These are phyloP conservation scores for Parmelia sp. DNA, from an alignment of 495 filamentous ascomycete species.

Conservation along the genomic window DNA sequence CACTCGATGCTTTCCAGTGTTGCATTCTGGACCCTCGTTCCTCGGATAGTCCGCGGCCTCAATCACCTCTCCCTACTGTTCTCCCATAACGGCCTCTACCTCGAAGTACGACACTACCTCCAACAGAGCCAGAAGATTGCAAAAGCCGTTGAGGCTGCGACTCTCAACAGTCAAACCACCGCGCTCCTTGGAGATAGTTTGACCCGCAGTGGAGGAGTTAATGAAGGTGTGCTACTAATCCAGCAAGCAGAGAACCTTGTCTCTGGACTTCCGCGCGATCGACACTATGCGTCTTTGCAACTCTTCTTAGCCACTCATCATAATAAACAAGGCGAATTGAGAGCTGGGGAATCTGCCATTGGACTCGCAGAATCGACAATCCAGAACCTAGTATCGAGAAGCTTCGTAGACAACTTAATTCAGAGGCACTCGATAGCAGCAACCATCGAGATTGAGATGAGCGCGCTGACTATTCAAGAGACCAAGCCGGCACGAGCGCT, in stretches of 20 bases:
- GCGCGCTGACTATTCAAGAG: conserved; percentile 12
- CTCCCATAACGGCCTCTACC: conserved; percentile 75
- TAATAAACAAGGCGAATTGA: not conserved
- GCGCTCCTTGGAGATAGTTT: conserved; percentile 9
- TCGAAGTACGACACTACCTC: conserved; percentile 83
- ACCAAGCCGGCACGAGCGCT: not conserved
- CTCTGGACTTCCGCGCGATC: conserved; percentile 9
- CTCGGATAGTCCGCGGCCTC: conserved; percentile 61
- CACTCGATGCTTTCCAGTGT: conserved; percentile 47
- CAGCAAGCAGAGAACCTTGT: conserved; percentile 8
- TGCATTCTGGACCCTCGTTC: conserved; percentile 74
- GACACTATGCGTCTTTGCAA: conserved; percentile 17
- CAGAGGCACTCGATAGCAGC: not conserved
- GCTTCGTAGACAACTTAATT: conserved; percentile 6
- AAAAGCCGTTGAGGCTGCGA: conserved; percentile 55
- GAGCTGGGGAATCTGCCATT: conserved; percentile 10
- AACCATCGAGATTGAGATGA: conserved; percentile 10
- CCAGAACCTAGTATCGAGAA: conserved; percentile 4
- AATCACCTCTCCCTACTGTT: conserved; percentile 68
- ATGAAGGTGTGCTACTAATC: conserved; percentile 2
- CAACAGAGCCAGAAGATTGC: conserved; percentile 80
- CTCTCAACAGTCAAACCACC: conserved; percentile 34
- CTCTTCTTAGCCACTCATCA: conserved; percentile 11
- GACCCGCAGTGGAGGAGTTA: conserved; percentile 12
- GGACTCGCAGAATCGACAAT: conserved; percentile 11